Conservation (phyloP, 1,284 basidiomycete genomes). For the Cerrena zonata region DNA sequence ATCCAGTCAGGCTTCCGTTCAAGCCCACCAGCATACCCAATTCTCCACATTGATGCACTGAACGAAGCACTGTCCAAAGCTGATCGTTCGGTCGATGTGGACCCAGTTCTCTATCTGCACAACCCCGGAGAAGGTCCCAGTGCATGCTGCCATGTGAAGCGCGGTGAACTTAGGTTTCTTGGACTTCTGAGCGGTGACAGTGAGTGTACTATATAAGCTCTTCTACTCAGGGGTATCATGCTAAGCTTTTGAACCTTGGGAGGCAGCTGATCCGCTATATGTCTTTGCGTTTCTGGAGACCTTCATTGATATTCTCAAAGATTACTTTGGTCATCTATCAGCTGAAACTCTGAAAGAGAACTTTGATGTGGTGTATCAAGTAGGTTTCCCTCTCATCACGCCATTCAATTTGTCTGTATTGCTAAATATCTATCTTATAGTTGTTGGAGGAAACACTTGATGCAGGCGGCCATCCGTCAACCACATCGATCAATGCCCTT, state of each 20-base stretch:
- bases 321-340: slow-evolving; percentile 79
- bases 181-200: slow-evolving; percentile 79
- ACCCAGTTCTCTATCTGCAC: slow-evolving; percentile 66
- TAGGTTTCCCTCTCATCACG: slow-evolving; percentile 25
- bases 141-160: slow-evolving; percentile 77
- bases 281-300: slow-evolving; percentile 85
- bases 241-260: slow-evolving; percentile 3
- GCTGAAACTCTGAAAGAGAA: slow-evolving; percentile 81
- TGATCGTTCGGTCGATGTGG: slow-evolving; percentile 47
- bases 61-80: slow-evolving; percentile 66
- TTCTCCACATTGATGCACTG: slow-evolving; percentile 82
- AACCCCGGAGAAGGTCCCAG: slow-evolving; percentile 47
- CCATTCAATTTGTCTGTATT: not conserved
- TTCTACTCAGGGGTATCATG: not conserved
- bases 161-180: slow-evolving; percentile 72
- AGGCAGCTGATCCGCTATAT: slow-evolving; percentile 79
- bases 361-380: slow-evolving; percentile 94
- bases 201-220: slow-evolving; percentile 38
- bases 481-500: slow-evolving; percentile 87
- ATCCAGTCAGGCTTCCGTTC: slow-evolving; percentile 88
- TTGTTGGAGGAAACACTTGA: slow-evolving; percentile 94
- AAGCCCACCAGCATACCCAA: slow-evolving; percentile 70
- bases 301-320: slow-evolving; percentile 77
- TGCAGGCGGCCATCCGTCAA: slow-evolving; percentile 84
- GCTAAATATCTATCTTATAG: slow-evolving; percentile 36